Percentiles rank a stretch among this genome's conserved stretches.
Evolutionary conservation across 2,329 filamentous ascomycete species (phyloP).

Genomic region (Tolypocladium endophyticum): DNA sequence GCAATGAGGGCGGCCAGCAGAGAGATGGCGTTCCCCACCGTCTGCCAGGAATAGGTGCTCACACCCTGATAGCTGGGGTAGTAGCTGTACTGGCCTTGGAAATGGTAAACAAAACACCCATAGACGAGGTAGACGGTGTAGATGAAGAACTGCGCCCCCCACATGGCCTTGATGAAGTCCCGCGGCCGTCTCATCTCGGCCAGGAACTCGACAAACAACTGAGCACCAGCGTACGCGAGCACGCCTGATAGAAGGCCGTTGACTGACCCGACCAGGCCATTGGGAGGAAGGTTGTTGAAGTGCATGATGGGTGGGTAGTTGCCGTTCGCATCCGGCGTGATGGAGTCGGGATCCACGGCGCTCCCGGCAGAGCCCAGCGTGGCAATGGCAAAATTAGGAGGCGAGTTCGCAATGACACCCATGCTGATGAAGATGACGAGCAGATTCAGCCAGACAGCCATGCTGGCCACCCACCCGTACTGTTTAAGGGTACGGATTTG

Average conservation of each 20-base stretch:
- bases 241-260: constrained; percentile 26
- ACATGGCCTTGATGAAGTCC: constrained; percentile 32
- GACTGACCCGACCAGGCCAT: constrained; percentile 24
- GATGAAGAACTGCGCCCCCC: constrained; percentile 29
- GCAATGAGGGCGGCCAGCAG: constrained; percentile 34
- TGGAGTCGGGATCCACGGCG: constrained; percentile 12
- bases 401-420: constrained; percentile 36
- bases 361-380: constrained; percentile 14
- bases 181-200: constrained; percentile 35
- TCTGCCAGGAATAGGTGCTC: constrained; percentile 30
- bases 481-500: constrained; percentile 45
- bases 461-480: constrained; percentile 44
- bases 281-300: constrained; percentile 20
- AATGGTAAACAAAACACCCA: constrained; percentile 20
- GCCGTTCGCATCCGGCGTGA: constrained; percentile 13
- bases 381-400: constrained; percentile 28
- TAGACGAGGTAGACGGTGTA: constrained; percentile 30
- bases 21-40: constrained; percentile 30
- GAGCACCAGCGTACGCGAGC: constrained; percentile 47
- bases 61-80: constrained; percentile 33
- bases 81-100: constrained; percentile 37
- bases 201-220: constrained; percentile 48
- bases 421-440: constrained; percentile 45
- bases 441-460: constrained; percentile 45
- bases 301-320: constrained; percentile 28